These are phyloP conservation scores for Eragrostis curvula DNA, from an alignment of 176 grass and related monocot genomes.

Conservation along the genomic window DNA sequence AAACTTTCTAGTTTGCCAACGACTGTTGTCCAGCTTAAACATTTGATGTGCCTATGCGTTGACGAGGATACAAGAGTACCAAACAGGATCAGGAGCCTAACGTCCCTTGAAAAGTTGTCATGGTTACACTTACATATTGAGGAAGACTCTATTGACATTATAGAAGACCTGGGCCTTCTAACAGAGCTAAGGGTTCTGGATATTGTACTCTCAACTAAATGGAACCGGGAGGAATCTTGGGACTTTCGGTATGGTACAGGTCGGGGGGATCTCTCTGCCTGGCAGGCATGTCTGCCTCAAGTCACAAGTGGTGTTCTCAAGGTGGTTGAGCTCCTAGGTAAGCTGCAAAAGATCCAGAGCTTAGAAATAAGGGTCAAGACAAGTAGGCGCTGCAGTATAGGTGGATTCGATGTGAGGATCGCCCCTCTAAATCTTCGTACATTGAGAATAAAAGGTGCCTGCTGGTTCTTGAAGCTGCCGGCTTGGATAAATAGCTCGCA, in stretches of 20 bases:
- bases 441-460: accelerated
- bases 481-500: background rate
- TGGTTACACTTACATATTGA: background rate
- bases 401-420: background rate
- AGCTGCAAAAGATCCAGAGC: background rate
- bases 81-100: background rate
- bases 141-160: background rate
- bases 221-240: too few species aligned
- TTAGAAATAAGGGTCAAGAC: accelerated
- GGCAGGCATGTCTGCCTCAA: too few species aligned
- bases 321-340: background rate
- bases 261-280: too few species aligned
- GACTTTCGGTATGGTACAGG: too few species aligned
- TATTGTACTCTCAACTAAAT: background rate
- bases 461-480: background rate
- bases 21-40: background rate
- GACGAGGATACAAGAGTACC: accelerated
- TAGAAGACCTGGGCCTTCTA: background rate
- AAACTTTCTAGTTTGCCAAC: background rate
- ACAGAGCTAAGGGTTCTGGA: background rate
- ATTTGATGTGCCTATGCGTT: background rate
- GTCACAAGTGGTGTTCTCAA: too few species aligned
- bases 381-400: too few species aligned
- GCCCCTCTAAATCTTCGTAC: background rate
- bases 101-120: background rate